Conservation (phyloP, 2,329 filamentous ascomycete species). For the Chaetomium sp. region DNA sequence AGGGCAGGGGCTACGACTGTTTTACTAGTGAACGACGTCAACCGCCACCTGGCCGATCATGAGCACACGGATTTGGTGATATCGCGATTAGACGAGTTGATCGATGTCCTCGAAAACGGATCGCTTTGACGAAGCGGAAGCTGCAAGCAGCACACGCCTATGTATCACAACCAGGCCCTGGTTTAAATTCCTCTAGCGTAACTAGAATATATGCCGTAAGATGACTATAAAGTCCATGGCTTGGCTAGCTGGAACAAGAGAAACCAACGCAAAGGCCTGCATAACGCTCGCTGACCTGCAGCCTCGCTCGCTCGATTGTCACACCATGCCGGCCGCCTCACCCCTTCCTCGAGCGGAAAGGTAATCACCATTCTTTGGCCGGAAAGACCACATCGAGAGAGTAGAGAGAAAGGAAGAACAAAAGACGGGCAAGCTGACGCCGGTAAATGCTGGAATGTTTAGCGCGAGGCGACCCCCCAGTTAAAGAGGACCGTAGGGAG, state of each 20-base stretch:
- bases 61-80: conserved; percentile 78
- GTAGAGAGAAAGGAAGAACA: background rate
- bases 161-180: conserved; percentile 4
- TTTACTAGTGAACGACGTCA: conserved; percentile 83
- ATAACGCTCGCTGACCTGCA: conserved; percentile 17
- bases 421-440: conserved; percentile 14
- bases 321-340: background rate
- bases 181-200: conserved; percentile 20
- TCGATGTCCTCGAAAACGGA: conserved; percentile 72
- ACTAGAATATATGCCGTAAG: conserved; percentile 22
- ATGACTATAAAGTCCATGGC: background rate
- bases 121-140: conserved; percentile 47
- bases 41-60: conserved; percentile 68
- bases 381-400: background rate
- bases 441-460: conserved; percentile 29
- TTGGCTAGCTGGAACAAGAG: conserved; percentile 11
- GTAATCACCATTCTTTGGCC: background rate
- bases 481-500: background rate
- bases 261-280: background rate
- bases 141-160: background rate
- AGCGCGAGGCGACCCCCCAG: background rate
- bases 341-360: background rate
- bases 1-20: conserved; percentile 86
- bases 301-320: conserved; percentile 12
- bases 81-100: conserved; percentile 71